Evolutionary conservation across 202 grass and related monocot species (phyloP), one percentile per base, ranked within the genome.

Genomic region (Digitaria exilis): DNA sequence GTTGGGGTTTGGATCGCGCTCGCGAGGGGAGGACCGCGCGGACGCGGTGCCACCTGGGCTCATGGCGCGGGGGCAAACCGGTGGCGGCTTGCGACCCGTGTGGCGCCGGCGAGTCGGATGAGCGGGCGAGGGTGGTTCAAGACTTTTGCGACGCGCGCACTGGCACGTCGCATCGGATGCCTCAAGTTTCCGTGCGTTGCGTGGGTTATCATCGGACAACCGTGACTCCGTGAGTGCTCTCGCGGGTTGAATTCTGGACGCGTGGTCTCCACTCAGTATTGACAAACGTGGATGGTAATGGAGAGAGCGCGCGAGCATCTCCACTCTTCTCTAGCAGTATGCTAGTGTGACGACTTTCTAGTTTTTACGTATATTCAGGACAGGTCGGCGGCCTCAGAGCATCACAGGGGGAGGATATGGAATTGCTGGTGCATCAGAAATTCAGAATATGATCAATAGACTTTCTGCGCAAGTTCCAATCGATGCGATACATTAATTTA

Each of bases 1-100:
- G 60, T 8, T 48, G 9, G n/a, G 59, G 32, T 44, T 16, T 18
- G 9, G 63, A 7, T 65, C 63, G 63, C 32, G 21, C 4, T 49
- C 11, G 49, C 57, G 12, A 45, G 30, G n/a, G n/a, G n/a, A n/a
- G n/a, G n/a, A n/a, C n/a, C n/a, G 37, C 25, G 67, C 14, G 69
- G 32, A 13, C 43, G 81, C 71, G 48, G 64, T 54, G 65, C 65
- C 65, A 80, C 51, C 37, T 68, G 72, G 50, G 41, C 41, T 14
- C 65, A n/a, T 43, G 37, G 64, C 30, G 30, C 61, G 28, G 13
- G 3, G 34, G 15, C 15, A 16, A 39, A 14, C 54, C 54, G 55
- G 50, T 57, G 44, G 66, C 49, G 19, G 28, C 46, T 13, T 13
- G 44, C 13, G 44, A 46, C 44, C 44, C 8, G 44, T 3, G 44